phyloP scores from a whole-genome alignment of 441 rosid species.

The Aquilaria agallochum region DNA sequence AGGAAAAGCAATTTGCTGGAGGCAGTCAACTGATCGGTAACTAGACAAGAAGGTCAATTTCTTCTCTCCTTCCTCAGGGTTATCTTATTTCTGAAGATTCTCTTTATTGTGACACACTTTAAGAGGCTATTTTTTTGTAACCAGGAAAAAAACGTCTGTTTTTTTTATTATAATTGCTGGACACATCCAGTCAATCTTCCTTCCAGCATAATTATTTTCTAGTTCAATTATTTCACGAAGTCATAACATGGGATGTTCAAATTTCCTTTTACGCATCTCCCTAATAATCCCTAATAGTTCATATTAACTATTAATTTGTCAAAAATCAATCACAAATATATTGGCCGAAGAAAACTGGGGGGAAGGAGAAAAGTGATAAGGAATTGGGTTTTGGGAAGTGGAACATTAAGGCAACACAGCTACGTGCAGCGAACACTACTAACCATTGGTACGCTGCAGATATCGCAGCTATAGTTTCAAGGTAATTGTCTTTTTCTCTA shows the following conservation, averaged over 20 bases:
- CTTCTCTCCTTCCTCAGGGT: constrained; percentile 44
- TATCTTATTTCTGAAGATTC: constrained; percentile 6
- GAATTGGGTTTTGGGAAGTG: constrained; percentile 19
- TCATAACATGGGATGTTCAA: no score
- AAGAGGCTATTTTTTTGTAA: neutral
- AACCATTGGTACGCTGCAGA: constrained; percentile 90
- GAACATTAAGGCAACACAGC: constrained; percentile 26
- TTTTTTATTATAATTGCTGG: neutral
- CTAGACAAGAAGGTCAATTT: constrained; percentile 73
- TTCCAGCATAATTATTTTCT: no score
- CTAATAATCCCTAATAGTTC: neutral
- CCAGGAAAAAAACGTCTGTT: neutral
- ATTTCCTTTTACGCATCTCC: no score
- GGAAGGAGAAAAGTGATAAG: constrained; percentile 17
- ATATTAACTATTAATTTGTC: no score
- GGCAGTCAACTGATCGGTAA: constrained; percentile 76
- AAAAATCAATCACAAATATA: no score
- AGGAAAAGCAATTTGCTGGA: constrained; percentile 86
- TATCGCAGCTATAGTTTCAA: constrained; percentile 82
- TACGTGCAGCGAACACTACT: constrained; percentile 55
- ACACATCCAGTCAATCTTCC: neutral
- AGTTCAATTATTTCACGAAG: no score
- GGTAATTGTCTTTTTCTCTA: constrained; percentile 24
- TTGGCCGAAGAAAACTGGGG: neutral
- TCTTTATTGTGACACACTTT: neutral